Evolutionary conservation across 2,329 filamentous ascomycete genomes (phyloP).

Genomic region (Fusarium coffeatum): DNA sequence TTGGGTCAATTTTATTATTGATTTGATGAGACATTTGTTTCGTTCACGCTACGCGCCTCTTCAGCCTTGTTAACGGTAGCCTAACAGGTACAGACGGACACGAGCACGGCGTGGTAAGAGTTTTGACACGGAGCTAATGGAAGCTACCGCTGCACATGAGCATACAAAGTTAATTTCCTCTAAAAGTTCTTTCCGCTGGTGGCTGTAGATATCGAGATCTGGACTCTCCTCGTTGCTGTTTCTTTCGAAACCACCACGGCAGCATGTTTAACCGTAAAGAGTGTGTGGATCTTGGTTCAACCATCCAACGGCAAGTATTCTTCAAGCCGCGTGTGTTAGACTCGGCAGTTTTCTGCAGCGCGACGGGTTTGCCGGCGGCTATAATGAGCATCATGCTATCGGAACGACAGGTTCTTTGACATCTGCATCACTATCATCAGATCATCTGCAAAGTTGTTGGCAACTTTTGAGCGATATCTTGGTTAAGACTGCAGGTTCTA

Average conservation of each 20-base stretch:
- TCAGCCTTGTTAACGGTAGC: constrained; percentile 30
- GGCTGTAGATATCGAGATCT: not conserved
- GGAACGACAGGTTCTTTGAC: not conserved
- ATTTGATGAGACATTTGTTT: constrained; percentile 8
- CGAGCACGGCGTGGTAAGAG: not conserved
- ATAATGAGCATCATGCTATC: constrained; percentile 18
- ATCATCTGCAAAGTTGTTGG: constrained; percentile 20
- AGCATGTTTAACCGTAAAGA: constrained; percentile 8
- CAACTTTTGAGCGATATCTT: not conserved
- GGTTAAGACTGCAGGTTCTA: not conserved
- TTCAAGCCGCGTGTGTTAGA: not conserved
- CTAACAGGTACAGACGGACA: not conserved
- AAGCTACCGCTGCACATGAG: not conserved
- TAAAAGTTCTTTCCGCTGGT: not conserved
- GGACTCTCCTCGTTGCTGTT: not conserved
- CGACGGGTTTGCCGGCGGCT: constrained; percentile 14
- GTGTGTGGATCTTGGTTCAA: not conserved
- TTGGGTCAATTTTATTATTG: not conserved
- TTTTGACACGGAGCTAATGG: not conserved
- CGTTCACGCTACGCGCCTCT: constrained; percentile 9
- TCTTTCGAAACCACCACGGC: not conserved
- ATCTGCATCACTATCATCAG: constrained; percentile 18
- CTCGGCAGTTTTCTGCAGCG: constrained; percentile 3
- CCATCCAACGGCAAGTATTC: not conserved
- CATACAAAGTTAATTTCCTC: not conserved